Evolutionary conservation across 140 eudicot genomes (phyloP).

Genomic region (Artemisia princeps): DNA sequence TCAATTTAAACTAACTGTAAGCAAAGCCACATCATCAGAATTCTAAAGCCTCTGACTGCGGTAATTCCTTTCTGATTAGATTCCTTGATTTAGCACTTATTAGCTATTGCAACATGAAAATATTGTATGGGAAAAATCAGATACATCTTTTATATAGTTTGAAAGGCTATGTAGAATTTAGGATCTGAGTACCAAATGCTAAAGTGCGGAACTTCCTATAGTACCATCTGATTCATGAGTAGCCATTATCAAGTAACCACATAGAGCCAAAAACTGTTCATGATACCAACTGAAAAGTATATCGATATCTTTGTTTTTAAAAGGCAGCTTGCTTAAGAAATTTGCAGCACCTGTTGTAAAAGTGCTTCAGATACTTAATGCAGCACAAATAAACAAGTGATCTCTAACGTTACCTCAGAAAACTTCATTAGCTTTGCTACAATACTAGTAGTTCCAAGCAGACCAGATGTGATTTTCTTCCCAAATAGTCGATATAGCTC

Average conservation of each 20-base stretch:
- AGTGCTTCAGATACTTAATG: conserved; percentile 9
- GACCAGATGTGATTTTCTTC: conserved; percentile 78
- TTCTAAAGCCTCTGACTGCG: background rate
- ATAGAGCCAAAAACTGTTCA: background rate
- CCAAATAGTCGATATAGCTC: conserved; percentile 81
- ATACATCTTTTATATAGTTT: background rate
- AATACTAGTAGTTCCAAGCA: conserved; percentile 72
- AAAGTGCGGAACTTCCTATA: background rate
- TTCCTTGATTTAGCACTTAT: conserved; percentile 4
- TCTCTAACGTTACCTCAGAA: conserved; percentile 53
- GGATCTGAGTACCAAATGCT: background rate
- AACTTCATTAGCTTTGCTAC: conserved; percentile 63
- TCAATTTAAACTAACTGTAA: background rate
- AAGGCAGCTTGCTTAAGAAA: conserved; percentile 15
- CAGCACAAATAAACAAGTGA: conserved; percentile 8
- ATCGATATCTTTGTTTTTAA: background rate
- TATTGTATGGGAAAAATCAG: background rate
- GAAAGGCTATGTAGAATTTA: background rate
- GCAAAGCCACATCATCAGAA: background rate
- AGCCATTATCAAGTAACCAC: conserved; percentile 6
- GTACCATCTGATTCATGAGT: conserved; percentile 4
- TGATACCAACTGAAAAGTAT: background rate
- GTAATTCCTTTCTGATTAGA: conserved; percentile 3
- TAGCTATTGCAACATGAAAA: background rate
- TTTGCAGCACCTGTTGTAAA: conserved; percentile 5